Conservation (phyloP, 148 eudicot genomes). For the Talinum fruticosum region DNA sequence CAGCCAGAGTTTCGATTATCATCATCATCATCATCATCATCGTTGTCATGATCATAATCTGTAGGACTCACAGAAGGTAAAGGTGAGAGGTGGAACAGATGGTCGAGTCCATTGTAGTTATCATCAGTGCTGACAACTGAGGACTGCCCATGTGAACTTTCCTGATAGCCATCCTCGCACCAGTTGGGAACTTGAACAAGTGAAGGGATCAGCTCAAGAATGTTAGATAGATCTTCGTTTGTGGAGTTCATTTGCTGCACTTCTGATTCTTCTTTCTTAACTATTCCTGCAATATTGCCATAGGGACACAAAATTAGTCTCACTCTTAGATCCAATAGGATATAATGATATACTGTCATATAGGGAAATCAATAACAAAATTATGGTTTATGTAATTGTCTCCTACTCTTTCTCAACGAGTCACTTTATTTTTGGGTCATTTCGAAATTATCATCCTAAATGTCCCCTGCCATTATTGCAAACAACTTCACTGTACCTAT, state of each 20-base stretch:
- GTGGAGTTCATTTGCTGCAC: conserved; percentile 34
- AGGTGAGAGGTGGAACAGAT: conserved; percentile 15
- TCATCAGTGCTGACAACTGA: conserved; percentile 29
- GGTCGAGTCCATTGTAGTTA: conserved; percentile 22
- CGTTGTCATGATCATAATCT: conserved; percentile 14
- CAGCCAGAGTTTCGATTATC: conserved; percentile 34
- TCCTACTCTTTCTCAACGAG: too few relatives aligned
- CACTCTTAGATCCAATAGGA: background rate
- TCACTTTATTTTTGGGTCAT: too few relatives aligned
- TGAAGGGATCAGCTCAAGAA: conserved; percentile 62
- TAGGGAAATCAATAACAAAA: background rate
- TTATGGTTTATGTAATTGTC: background rate
- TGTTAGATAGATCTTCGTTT: conserved; percentile 61
- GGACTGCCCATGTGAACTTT: conserved; percentile 33
- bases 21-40: conserved; percentile 29
- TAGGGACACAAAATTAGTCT: conserved; percentile 4
- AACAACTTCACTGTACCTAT: background rate
- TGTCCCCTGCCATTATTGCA: too few relatives aligned
- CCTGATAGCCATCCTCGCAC: conserved; percentile 40
- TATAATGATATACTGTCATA: conserved; percentile 1
- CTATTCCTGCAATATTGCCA: conserved; percentile 20
- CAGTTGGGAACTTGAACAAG: conserved; percentile 49
- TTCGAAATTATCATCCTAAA: too few relatives aligned
- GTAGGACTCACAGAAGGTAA: conserved; percentile 25
- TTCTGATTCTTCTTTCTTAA: conserved; percentile 32